A percentile compares a stretch with the other conserved stretches of the same genome.
Conservation (phyloP, 148 eudicot genomes). For the Rhododendron ferrugineum region DNA sequence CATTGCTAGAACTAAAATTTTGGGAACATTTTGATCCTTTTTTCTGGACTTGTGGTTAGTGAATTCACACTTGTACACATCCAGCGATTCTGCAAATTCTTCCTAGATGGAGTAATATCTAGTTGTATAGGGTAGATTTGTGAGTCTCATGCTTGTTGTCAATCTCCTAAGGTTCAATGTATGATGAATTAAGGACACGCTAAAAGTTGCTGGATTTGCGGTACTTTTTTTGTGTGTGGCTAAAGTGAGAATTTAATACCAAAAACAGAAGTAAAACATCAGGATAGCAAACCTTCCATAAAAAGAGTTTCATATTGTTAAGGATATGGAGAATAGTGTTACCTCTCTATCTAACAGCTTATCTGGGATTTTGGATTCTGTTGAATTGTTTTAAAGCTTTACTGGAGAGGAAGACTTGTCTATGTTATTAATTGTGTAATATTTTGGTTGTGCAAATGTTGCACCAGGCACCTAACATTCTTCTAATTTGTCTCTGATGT, state of each 20-base stretch:
- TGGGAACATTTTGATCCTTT: neutral
- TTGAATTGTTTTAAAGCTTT: neutral
- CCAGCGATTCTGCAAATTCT: neutral
- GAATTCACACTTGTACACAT: neutral
- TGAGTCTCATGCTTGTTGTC: neutral
- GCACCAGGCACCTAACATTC: neutral
- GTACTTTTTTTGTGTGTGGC: neutral
- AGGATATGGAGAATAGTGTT: neutral
- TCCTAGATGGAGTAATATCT: neutral
- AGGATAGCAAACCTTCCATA: neutral
- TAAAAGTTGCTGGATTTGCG: too few species aligned
- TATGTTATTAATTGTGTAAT: neutral
- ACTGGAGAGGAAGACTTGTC: neutral
- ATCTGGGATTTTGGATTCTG: neutral
- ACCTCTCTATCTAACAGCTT: neutral
- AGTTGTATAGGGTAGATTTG: neutral
- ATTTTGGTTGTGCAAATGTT: neutral
- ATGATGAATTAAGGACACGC: neutral
- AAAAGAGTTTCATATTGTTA: neutral
- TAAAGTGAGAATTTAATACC: neutral
- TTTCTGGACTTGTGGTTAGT: neutral
- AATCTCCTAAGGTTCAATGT: neutral
- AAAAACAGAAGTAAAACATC: neutral
- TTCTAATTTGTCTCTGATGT: neutral
- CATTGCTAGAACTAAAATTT: neutral